Evolutionary conservation across 768 basidiomycete species (phyloP).

Genomic region (Pleurotus djamor): DNA sequence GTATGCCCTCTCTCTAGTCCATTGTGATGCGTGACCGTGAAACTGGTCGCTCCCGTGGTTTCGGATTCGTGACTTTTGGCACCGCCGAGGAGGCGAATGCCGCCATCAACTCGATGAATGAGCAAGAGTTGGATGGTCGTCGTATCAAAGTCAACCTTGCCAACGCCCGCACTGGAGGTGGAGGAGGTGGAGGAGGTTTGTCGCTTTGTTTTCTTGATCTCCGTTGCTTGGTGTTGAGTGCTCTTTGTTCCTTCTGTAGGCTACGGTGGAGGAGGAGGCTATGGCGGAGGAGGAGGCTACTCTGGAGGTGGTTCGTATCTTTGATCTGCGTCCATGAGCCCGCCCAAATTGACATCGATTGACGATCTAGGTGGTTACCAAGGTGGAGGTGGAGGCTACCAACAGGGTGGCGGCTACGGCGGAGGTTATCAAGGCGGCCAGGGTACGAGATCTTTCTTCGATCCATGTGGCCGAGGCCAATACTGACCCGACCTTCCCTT

Average conservation of each 20-base stretch:
- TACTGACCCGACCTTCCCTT: too few relatives aligned
- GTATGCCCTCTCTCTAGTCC: slow-evolving; percentile 54
- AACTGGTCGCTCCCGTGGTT: slow-evolving; percentile 95
- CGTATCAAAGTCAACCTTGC: slow-evolving; percentile 87
- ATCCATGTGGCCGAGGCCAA: too few relatives aligned
- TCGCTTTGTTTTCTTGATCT: slow-evolving; percentile 1
- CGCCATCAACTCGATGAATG: slow-evolving; percentile 79
- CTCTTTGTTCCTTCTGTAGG: slow-evolving; percentile 6
- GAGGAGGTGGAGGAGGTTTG: slow-evolving; percentile 28
- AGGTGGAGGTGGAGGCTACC: slow-evolving; percentile 18
- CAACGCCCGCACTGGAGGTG: slow-evolving; percentile 62
- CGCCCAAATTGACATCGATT: neutral
- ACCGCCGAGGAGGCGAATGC: slow-evolving; percentile 62
- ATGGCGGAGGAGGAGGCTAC: slow-evolving; percentile 16
- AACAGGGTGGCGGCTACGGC: slow-evolving; percentile 15
- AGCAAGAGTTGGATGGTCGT: slow-evolving; percentile 91
- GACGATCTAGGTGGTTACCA: slow-evolving; percentile 19
- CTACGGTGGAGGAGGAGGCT: slow-evolving; percentile 22
- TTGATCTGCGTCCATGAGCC: neutral
- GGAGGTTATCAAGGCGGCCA: slow-evolving; percentile 19
- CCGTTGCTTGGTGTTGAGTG: neutral
- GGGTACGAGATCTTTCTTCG: too few relatives aligned
- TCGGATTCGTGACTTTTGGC: slow-evolving; percentile 90
- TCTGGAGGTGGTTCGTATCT: slow-evolving; percentile 11
- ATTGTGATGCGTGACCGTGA: slow-evolving; percentile 99